A percentile compares a stretch with the other conserved stretches of the same genome.
These are phyloP conservation scores for Sporisorium scitamineum DNA, from an alignment of 1,284 basidiomycete species.

Conservation along the genomic window DNA sequence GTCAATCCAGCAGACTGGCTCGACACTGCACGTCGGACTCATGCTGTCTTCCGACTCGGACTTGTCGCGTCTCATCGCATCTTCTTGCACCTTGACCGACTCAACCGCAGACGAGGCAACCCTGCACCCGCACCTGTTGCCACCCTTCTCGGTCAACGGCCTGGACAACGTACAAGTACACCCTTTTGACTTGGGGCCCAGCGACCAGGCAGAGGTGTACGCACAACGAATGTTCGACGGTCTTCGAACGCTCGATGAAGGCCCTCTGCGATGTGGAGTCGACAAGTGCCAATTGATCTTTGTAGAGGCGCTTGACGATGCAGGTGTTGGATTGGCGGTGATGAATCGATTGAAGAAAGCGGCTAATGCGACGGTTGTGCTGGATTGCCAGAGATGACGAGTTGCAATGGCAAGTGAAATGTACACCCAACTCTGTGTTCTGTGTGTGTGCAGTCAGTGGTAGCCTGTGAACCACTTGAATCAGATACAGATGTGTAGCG, in stretches of 20 bases:
- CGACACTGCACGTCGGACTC: slow-evolving; percentile 38
- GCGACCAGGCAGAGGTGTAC: slow-evolving; percentile 76
- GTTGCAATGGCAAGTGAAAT: not conserved
- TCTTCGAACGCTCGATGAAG: slow-evolving; percentile 80
- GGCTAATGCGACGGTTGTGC: slow-evolving; percentile 71
- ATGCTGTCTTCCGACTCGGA: slow-evolving; percentile 51
- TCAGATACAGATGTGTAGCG: no score
- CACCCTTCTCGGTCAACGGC: slow-evolving; percentile 6
- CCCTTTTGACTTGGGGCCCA: slow-evolving; percentile 75
- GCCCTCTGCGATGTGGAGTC: slow-evolving; percentile 48
- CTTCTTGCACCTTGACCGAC: not conserved
- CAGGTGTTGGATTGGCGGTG: slow-evolving; percentile 87
- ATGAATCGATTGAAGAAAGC: slow-evolving; percentile 99
- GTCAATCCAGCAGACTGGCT: not conserved
- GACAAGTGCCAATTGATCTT: slow-evolving; percentile 81
- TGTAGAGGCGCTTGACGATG: slow-evolving; percentile 85
- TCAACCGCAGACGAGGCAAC: not conserved
- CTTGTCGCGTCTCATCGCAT: slow-evolving; percentile 13
- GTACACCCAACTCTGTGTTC: not conserved
- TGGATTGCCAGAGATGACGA: slow-evolving; percentile 33
- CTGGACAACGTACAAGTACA: slow-evolving; percentile 54
- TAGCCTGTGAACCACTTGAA: not conserved
- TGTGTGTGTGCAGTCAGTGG: not conserved
- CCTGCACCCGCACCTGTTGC: slow-evolving; percentile 24
- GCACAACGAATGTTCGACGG: slow-evolving; percentile 90